phyloP scores from a whole-genome alignment of 371 early-diverging fungal genomes.

The Syncephalastrum monosporum region DNA sequence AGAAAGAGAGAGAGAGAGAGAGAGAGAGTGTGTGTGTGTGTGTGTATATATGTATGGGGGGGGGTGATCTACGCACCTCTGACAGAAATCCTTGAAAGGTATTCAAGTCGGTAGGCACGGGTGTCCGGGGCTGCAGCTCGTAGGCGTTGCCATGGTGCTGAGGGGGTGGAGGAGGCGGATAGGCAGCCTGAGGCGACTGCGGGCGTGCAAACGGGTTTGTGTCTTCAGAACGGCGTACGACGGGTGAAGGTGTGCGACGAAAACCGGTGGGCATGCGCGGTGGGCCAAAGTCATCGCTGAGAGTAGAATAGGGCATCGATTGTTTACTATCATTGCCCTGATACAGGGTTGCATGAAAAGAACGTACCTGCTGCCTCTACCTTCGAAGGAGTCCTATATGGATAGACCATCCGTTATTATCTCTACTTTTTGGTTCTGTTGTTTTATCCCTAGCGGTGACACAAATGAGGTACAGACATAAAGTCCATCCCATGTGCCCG shows the following conservation, averaged over 20 bases:
- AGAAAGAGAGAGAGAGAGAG: no score
- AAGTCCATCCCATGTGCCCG: no score
- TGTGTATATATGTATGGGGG: no score
- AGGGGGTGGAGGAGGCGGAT: neutral
- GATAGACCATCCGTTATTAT: conserved; percentile 5
- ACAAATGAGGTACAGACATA: neutral
- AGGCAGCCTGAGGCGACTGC: neutral
- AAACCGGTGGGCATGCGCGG: conserved; percentile 25
- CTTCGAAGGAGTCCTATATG: conserved; percentile 12
- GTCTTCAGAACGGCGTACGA: neutral
- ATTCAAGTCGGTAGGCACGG: no score
- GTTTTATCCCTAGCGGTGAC: neutral
- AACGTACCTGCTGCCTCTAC: conserved; percentile 13
- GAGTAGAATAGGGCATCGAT: conserved; percentile 1
- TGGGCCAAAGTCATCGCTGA: conserved; percentile 32
- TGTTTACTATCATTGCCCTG: neutral
- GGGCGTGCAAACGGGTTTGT: no score
- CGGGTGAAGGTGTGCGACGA: conserved; percentile 10
- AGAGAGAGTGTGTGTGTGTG: no score
- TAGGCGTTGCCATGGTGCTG: no score
- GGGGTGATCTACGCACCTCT: no score
- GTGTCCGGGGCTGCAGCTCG: no score
- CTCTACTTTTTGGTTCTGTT: neutral
- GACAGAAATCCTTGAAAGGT: no score
- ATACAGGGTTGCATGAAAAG: no score